These are phyloP conservation scores for Quercus alba DNA, from an alignment of 306 rosid genomes.

Conservation along the genomic window DNA sequence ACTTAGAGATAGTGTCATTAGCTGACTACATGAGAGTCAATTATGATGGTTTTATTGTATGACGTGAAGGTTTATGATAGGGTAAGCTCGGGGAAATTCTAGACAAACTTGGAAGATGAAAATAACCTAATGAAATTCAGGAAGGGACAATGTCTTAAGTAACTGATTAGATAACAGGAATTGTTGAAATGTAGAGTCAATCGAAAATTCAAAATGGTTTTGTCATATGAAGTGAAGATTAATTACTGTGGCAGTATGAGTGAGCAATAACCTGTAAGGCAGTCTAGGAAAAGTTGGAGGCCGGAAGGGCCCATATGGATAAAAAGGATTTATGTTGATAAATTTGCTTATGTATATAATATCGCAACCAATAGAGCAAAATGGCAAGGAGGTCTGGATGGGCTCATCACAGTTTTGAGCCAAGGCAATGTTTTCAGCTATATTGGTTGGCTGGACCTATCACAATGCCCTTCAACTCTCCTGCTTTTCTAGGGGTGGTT, in stretches of 20 bases:
- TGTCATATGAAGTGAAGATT: too few relatives aligned
- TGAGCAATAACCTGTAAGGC: too few relatives aligned
- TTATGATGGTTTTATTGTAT: background rate
- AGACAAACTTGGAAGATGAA: background rate
- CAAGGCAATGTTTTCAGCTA: background rate
- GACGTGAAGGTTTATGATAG: background rate
- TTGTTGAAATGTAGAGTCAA: too few relatives aligned
- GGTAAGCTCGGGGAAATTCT: background rate
- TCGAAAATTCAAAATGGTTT: too few relatives aligned
- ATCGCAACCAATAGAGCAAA: background rate
- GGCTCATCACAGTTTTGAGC: background rate
- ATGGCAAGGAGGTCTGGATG: background rate
- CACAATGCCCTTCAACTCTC: background rate
- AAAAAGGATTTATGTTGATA: background rate
- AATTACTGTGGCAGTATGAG: too few relatives aligned
- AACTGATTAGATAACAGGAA: too few relatives aligned
- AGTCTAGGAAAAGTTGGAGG: background rate
- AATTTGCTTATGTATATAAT: background rate
- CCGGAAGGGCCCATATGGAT: background rate
- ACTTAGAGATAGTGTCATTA: background rate
- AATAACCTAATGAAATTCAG: too few relatives aligned
- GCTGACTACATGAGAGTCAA: background rate
- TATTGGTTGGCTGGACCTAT: background rate
- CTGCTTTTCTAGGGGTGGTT: background rate
- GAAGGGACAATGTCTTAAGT: too few relatives aligned